Percentiles rank a stretch among this genome's conserved stretches.
phyloP scores from a whole-genome alignment of 1,139 yeast genomes.

The Starmera stellimalicola region DNA sequence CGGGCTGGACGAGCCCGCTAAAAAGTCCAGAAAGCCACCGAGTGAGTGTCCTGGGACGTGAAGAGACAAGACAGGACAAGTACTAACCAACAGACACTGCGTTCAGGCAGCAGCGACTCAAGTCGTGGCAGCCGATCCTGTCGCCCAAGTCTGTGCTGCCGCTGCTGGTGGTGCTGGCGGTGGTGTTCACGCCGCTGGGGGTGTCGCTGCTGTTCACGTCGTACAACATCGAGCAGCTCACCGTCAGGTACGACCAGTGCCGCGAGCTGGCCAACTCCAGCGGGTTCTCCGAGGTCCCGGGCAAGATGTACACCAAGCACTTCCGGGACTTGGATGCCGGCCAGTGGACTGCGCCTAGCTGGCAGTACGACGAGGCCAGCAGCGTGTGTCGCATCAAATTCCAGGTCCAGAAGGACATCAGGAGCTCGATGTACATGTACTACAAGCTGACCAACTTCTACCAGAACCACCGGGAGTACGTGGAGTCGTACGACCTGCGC shows the following conservation, averaged over 20 bases:
- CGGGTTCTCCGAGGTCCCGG: conserved; percentile 37
- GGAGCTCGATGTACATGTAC: conserved; percentile 55
- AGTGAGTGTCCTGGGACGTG: conserved; percentile 9
- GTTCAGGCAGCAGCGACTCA: conserved; percentile 65
- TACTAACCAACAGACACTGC: conserved; percentile 46
- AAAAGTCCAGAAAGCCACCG: conserved; percentile 20
- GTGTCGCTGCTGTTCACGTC: conserved; percentile 54
- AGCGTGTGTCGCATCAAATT: conserved; percentile 48
- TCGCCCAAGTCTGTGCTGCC: conserved; percentile 75
- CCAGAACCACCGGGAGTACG: conserved; percentile 74
- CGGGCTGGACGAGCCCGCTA: conserved; percentile 13
- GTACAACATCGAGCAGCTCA: conserved; percentile 48
- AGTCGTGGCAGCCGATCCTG: conserved; percentile 78
- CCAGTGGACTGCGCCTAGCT: conserved; percentile 35
- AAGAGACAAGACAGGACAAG: neutral
- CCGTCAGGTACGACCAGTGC: conserved; percentile 55
- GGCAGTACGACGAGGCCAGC: conserved; percentile 39
- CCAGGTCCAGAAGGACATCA: conserved; percentile 46
- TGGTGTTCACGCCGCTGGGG: conserved; percentile 70
- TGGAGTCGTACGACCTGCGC: conserved; percentile 54
- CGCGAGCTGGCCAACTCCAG: conserved; percentile 26
- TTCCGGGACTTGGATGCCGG: conserved; percentile 31
- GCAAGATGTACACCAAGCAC: conserved; percentile 42
- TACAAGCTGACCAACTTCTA: conserved; percentile 65
- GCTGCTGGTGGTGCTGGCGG: conserved; percentile 45